Conservation (phyloP, 768 basidiomycete species). For the Suillus americanus region DNA sequence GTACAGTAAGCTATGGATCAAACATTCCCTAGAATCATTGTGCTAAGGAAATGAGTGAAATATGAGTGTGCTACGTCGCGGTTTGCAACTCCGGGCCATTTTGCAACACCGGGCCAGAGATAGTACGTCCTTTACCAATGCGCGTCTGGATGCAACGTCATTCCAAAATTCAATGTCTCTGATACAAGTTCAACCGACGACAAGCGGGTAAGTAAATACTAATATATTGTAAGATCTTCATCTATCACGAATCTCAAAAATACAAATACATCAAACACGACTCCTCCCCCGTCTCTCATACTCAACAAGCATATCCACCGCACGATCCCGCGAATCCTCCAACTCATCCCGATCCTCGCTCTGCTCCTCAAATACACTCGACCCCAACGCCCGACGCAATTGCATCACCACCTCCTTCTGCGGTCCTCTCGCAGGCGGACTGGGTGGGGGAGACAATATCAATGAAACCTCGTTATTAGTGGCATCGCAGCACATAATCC, state of each 20-base stretch:
- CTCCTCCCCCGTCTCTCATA: constrained; percentile 32
- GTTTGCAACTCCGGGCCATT: too few relatives aligned
- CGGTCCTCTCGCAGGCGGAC: constrained; percentile 36
- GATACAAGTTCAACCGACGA: background rate
- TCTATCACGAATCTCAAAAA: background rate
- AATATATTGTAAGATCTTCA: background rate
- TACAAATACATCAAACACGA: constrained; percentile 27
- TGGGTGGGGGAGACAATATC: constrained; percentile 61
- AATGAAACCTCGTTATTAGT: constrained; percentile 31
- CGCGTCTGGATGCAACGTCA: too few relatives aligned
- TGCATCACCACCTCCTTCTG: constrained; percentile 40
- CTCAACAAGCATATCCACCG: constrained; percentile 66
- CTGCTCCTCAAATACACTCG: constrained; percentile 45
- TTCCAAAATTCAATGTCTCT: too few relatives aligned
- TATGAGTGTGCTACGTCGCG: too few relatives aligned
- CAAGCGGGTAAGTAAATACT: background rate
- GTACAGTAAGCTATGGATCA: too few relatives aligned
- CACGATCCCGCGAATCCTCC: constrained; percentile 76
- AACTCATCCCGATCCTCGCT: constrained; percentile 38
- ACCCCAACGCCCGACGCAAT: constrained; percentile 57
- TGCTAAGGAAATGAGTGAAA: too few relatives aligned
- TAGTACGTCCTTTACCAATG: too few relatives aligned
- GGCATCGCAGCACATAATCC: constrained; percentile 17
- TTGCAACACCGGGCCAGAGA: too few relatives aligned
- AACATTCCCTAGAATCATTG: too few relatives aligned